These are phyloP conservation scores for Penicillium bovifimosum DNA, from an alignment of 495 filamentous ascomycete genomes.

Conservation along the genomic window DNA sequence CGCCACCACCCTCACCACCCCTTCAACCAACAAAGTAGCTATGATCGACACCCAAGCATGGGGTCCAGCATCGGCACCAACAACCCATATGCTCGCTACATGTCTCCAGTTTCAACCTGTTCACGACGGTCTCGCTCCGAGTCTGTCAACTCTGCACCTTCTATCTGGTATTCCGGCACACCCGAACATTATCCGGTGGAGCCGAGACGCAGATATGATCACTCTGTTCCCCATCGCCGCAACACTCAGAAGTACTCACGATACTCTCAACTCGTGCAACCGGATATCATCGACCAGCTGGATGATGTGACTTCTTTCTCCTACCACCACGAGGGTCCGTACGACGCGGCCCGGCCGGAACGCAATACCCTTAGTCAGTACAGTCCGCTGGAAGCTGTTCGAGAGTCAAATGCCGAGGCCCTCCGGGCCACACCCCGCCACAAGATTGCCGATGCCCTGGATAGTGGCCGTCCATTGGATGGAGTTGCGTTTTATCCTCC, in stretches of 20 bases:
- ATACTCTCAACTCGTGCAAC: conserved; percentile 57
- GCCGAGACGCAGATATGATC: conserved; percentile 21
- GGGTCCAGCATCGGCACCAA: conserved; percentile 23
- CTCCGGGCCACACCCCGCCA: conserved; percentile 78
- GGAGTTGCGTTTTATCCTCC: conserved; percentile 74
- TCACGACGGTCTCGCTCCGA: conserved; percentile 25
- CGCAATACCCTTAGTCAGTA: conserved; percentile 57
- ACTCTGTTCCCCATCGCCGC: conserved; percentile 12
- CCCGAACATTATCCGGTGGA: conserved; percentile 32
- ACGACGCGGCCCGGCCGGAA: conserved; percentile 72
- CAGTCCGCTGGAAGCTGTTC: conserved; percentile 74
- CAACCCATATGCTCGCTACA: conserved; percentile 36
- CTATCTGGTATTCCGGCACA: conserved; percentile 24
- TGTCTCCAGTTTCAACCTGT: conserved; percentile 24
- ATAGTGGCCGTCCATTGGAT: conserved; percentile 75
- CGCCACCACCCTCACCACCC: conserved; percentile 25
- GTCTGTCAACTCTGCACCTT: conserved; percentile 22
- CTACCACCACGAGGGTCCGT: conserved; percentile 93
- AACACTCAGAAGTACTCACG: conserved; percentile 42
- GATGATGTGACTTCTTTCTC: conserved; percentile 54
- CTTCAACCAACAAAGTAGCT: conserved; percentile 9
- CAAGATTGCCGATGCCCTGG: conserved; percentile 68
- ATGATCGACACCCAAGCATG: conserved; percentile 6
- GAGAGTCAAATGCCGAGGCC: conserved; percentile 67
- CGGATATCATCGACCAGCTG: conserved; percentile 77